Conservation (phyloP, 2,329 filamentous ascomycete species). For the Cucurbitaria berberidis region DNA sequence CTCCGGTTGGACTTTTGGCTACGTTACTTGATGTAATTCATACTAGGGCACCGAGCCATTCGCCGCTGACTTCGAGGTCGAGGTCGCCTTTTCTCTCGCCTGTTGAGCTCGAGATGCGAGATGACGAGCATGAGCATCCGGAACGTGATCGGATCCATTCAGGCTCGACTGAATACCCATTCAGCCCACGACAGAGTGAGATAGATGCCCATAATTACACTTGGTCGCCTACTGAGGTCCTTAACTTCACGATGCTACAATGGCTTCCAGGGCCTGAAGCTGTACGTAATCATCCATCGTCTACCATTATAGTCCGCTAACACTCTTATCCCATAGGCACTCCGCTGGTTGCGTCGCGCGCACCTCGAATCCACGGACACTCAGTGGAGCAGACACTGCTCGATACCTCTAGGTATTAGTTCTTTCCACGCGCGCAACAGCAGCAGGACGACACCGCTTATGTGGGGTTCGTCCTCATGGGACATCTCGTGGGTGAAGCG, state of each 20-base stretch:
- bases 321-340: constrained; percentile 6
- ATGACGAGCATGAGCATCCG: constrained; percentile 14
- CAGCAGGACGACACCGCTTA: constrained; percentile 35
- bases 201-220: constrained; percentile 3
- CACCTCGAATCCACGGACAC: constrained; percentile 27
- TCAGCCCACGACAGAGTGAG: constrained; percentile 22
- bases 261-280: constrained; percentile 71
- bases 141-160: constrained; percentile 8
- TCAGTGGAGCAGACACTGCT: constrained; percentile 26
- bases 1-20: constrained; percentile 45
- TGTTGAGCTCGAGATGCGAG: constrained; percentile 35
- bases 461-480: constrained; percentile 49
- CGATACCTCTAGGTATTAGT: constrained; percentile 50
- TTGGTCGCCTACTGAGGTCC: constrained; percentile 55
- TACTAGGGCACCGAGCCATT: constrained; percentile 19
- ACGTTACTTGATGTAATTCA: constrained; percentile 42
- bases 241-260: constrained; percentile 60
- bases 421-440: constrained; percentile 37
- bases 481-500: constrained; percentile 48
- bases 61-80: constrained; percentile 25
- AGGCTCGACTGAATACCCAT: constrained; percentile 2
- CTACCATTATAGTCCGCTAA: constrained; percentile 31
- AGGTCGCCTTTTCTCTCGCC: constrained; percentile 42
- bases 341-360: constrained; percentile 54
- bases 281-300: constrained; percentile 2